Base-by-base conservation (phyloP, 2,329 filamentous ascomycete species). In the Clonostachys chloroleuca region DNA sequence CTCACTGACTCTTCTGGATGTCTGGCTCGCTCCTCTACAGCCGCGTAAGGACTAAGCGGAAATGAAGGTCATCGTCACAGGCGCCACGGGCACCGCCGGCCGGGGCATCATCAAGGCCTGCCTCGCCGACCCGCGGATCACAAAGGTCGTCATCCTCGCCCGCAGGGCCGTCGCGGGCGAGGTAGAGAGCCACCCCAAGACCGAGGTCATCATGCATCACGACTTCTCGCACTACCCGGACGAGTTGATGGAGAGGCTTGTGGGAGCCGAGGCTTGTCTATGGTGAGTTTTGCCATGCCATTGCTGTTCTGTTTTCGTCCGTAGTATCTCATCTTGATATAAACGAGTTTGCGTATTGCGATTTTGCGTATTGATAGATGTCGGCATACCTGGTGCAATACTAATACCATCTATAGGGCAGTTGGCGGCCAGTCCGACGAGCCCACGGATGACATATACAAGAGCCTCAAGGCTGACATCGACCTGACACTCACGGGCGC, bases 401-500 rank as follows among this genome's bases (percentile, higher is more conserved):
- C 36, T 39, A n/a, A 39, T 12, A 13, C 12, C 14, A 4, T 18
- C 36, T 10, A 13, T 13, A 74, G 69, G 70, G 62, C 65, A 12
- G 65, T 73, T 47, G 67, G 69, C 35, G 64, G 63, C 40, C 58
- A 59, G 69, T 77, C 40, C 65, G 73, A 49, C 66, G 72, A 66
- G 33, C 70, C 77, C 53, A 75, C 66, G 20, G 65, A 66, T 30
- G 70, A 76, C 41, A 76, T 82, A 18, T 56, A 55, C 17, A 54
- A 58, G 34, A 63, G 61, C 20, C 62, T 60, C 47, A 72, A 73
- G 35, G 81, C 87, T 47, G 83, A 80, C 8, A 67, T 80, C 45
- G 75, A 81, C 49, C 84, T 81, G 57, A 72, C 84, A 2, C 56
- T 86, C 9, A 73, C 74, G 1, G 82, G 81, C 2, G 84, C 83